Base-by-base conservation (phyloP, 2,329 filamentous ascomycete species). In the Xylaria hypoxylon region DNA sequence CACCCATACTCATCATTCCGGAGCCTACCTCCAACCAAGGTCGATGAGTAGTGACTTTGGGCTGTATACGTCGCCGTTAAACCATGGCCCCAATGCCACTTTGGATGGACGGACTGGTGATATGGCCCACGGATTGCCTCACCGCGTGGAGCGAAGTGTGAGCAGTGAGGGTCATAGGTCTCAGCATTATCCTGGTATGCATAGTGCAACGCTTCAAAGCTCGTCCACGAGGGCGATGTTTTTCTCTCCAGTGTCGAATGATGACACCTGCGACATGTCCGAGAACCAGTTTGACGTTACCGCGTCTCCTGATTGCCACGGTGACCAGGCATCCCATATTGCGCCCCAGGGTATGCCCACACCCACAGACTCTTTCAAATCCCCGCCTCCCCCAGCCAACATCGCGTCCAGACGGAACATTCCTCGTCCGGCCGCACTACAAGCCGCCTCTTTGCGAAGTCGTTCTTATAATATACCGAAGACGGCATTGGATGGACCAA, bases 331-430 rank as follows among this genome's bases (percentile, higher is more conserved):
- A 6, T 65, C 68, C 13, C 47, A 69, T 15, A 7, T 67, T 28
- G 44, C 67, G 13, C 62, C 63, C 28, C 72, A 71, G 57, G 72
- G 70, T 48, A 71, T 74, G 59, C 71, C 72, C 28, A 74, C 70
- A 17, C 70, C 78, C 5, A 72, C 73, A 2, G 78, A 80, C 52
- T 75, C 80, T 31, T 78, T 86, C 72, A 83, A 80, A 70, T 86
- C 85, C 1, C 81, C 85, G 0, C 82, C 84, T 11, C 80, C 81
- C 10, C 80, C 82, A 0, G 79, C 85, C 61, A 86, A 87, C 70
- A 85, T 88, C 67, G 86, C 85, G 17, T 82, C 82, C 19, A 82
- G 86, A 51, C 81, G 86, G 59, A 84, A 84, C 68, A 80, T 80
- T 61, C 83, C 85, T 59, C 81, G 80, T 3, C 82, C 83, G 1